Evolutionary conservation across 345 rosid genomes (phyloP).

Genomic region (Syzygium jambos): DNA sequence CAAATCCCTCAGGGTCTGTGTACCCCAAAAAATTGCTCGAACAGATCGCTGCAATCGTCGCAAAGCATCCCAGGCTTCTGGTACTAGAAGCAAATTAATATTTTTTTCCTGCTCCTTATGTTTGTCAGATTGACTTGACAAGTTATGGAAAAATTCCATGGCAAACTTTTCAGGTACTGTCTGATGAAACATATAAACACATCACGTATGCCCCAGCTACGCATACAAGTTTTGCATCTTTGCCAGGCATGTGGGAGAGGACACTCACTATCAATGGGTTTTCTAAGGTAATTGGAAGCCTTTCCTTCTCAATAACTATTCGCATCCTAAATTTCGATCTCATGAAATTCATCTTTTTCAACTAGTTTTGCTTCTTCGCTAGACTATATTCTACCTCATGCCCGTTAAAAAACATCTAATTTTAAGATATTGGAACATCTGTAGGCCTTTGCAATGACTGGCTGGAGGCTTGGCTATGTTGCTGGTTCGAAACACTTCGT

Average conservation of each 20-base stretch:
- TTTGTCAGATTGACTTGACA: neutral
- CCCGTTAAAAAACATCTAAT: neutral
- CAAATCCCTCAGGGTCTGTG: conserved; percentile 96
- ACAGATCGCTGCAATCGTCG: conserved; percentile 72
- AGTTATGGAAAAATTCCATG: neutral
- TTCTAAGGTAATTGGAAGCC: conserved; percentile 56
- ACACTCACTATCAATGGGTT: conserved; percentile 92
- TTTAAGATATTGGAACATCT: conserved; percentile 1
- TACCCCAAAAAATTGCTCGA: conserved; percentile 83
- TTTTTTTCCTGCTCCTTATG: neutral
- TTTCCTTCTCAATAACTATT: neutral
- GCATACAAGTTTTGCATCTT: conserved; percentile 90
- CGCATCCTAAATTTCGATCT: neutral
- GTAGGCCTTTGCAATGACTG: conserved; percentile 99
- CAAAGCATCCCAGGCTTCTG: conserved; percentile 94
- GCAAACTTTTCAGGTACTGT: conserved; percentile 44
- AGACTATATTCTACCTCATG: neutral
- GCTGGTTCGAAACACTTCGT: conserved; percentile 90
- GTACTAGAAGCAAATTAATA: conserved; percentile 17
- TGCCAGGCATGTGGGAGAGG: conserved; percentile 92
- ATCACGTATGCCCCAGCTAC: conserved; percentile 87
- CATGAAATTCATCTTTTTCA: neutral
- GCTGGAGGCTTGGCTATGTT: conserved; percentile 97
- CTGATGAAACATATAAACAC: conserved; percentile 97
- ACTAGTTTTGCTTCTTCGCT: neutral